These are phyloP conservation scores for Stephanodiscus triporus DNA, from an alignment of 108 stramenopile species.

Conservation along the genomic window DNA sequence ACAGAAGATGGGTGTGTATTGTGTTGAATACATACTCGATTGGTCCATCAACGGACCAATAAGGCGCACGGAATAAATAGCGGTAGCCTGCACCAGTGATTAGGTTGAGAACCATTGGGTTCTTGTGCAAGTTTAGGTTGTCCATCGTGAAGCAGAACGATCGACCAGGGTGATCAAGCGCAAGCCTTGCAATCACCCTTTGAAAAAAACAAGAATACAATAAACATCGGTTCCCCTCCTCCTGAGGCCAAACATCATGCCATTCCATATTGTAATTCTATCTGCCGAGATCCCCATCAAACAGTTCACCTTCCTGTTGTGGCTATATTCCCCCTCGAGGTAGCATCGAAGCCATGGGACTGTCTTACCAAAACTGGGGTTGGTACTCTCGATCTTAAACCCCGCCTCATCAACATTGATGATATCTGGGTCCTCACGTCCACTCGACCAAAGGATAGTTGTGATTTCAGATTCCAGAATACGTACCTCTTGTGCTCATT, in stretches of 20 bases:
- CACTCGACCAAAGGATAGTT: slow-evolving; percentile 14
- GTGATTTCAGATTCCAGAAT: slow-evolving; percentile 2
- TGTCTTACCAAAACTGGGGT: slow-evolving; percentile 16
- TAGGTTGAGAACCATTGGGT: slow-evolving; percentile 5
- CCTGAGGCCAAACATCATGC: neutral
- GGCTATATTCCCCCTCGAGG: neutral
- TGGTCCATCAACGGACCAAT: slow-evolving; percentile 21
- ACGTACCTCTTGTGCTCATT: neutral
- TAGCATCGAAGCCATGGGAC: neutral
- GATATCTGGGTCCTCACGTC: slow-evolving; percentile 10
- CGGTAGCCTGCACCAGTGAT: slow-evolving; percentile 8
- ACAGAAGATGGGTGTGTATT: slow-evolving; percentile 14
- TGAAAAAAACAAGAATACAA: slow-evolving; percentile 1
- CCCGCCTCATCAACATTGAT: slow-evolving; percentile 25
- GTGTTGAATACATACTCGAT: slow-evolving; percentile 32
- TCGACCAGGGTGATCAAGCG: neutral
- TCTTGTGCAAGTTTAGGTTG: slow-evolving; percentile 16
- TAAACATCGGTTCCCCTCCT: slow-evolving; percentile 12
- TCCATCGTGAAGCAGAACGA: slow-evolving; percentile 16
- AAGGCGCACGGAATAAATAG: slow-evolving; percentile 17
- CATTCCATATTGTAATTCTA: slow-evolving; percentile 1
- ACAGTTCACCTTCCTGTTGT: neutral
- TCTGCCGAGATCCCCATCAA: slow-evolving; percentile 12
- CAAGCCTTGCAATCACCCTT: neutral
- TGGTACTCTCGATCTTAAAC: slow-evolving; percentile 7